phyloP scores from a whole-genome alignment of 495 filamentous ascomycete species.

The Chaetomium cochliodes region DNA sequence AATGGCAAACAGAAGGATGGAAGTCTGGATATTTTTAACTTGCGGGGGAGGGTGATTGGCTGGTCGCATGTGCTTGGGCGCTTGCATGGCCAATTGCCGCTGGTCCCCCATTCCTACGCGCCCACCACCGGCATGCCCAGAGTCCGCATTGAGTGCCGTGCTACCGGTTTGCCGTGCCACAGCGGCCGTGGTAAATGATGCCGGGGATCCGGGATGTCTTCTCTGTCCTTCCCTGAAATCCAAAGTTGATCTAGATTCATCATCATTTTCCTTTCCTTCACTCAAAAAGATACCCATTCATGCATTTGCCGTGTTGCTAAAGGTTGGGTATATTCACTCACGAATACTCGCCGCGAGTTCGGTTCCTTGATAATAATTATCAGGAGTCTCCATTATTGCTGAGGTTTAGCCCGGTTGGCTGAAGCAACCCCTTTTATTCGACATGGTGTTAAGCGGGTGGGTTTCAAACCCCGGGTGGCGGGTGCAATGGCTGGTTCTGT shows the following conservation, averaged over 20 bases:
- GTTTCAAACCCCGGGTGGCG: background rate
- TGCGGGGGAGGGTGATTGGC: background rate
- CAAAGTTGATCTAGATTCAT: background rate
- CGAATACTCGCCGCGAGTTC: too few species aligned
- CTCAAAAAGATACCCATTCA: background rate
- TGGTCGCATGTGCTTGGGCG: background rate
- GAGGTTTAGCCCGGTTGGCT: background rate
- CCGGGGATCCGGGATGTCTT: background rate
- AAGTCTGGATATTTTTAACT: background rate
- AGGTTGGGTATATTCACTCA: background rate
- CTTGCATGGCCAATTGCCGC: slow-evolving; percentile 8
- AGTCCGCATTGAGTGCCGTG: background rate
- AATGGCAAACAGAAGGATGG: background rate
- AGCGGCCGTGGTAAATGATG: background rate
- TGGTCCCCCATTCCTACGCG: background rate
- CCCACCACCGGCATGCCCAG: slow-evolving; percentile 9
- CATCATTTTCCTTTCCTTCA: background rate
- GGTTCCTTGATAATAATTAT: too few species aligned
- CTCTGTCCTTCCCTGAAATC: background rate
- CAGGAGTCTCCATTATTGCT: background rate
- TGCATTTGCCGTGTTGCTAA: background rate
- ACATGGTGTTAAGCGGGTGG: background rate
- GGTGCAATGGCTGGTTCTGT: slow-evolving; percentile 6
- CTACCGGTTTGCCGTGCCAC: background rate
- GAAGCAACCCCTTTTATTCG: background rate